phyloP scores from a whole-genome alignment of 805 yeast species.

The Lipomyces sp. region DNA sequence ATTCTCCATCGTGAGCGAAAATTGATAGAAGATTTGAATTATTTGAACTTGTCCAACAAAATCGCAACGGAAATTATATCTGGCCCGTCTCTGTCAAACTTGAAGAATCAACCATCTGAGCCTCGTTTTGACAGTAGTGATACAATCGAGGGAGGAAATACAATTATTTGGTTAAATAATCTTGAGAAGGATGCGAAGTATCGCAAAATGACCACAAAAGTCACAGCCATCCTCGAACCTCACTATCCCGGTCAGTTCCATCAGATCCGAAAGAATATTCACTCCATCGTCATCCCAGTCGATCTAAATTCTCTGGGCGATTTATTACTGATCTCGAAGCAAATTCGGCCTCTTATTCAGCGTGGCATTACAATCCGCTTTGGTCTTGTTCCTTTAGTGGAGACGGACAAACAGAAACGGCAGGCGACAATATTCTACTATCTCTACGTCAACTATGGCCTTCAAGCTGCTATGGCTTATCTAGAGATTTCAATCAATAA shows the following conservation, averaged over 20 bases:
- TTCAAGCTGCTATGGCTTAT: constrained; percentile 27
- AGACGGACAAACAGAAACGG: constrained; percentile 28
- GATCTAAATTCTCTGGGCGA: constrained; percentile 62
- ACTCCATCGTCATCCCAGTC: constrained; percentile 71
- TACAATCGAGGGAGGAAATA: constrained; percentile 39
- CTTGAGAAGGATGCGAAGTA: constrained; percentile 67
- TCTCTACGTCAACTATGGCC: constrained; percentile 35
- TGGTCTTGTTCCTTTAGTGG: constrained; percentile 73
- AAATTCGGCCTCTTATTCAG: constrained; percentile 42
- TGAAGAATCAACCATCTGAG: constrained; percentile 22
- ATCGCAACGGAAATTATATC: constrained; percentile 48
- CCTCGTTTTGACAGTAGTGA: constrained; percentile 46
- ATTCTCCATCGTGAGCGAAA: constrained; percentile 49
- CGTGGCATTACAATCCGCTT: constrained; percentile 75
- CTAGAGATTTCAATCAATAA: constrained; percentile 7
- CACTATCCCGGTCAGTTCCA: constrained; percentile 68
- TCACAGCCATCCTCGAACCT: constrained; percentile 54
- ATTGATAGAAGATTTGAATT: constrained; percentile 40
- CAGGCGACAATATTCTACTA: constrained; percentile 33
- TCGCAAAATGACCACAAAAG: constrained; percentile 51
- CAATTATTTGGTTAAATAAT: constrained; percentile 76
- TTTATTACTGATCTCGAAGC: constrained; percentile 53
- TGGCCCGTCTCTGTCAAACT: constrained; percentile 35
- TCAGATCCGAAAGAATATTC: constrained; percentile 70
- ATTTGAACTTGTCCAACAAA: constrained; percentile 46